A percentile compares a stretch with the other conserved stretches of the same genome.
phyloP scores from a whole-genome alignment of 164 flowering plant species.

The Nymphaea colorata region DNA sequence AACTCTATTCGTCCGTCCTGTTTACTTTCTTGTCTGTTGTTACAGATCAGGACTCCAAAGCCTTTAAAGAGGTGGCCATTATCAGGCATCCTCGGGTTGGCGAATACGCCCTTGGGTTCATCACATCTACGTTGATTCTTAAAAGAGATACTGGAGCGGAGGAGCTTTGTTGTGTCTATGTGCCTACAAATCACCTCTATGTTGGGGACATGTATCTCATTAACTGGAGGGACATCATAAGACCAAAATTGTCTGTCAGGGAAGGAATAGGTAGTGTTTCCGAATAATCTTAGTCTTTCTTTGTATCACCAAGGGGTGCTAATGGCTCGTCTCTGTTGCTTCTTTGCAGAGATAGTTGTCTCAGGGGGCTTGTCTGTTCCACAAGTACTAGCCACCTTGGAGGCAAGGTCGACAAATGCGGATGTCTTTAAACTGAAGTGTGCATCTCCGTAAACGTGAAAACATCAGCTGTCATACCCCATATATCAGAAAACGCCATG shows the following conservation, averaged over 20 bases:
- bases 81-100: conserved; percentile 60
- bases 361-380: conserved; percentile 37
- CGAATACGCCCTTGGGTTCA: conserved; percentile 61
- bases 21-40: background rate
- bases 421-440: no score
- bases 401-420: conserved; percentile 3
- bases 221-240: conserved; percentile 32
- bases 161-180: conserved; percentile 46
- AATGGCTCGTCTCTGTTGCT: background rate
- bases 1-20: no score
- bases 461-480: no score
- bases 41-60: conserved; percentile 37
- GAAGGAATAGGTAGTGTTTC: conserved; percentile 39
- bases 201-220: conserved; percentile 45
- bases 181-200: conserved; percentile 56
- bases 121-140: conserved; percentile 41
- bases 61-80: conserved; percentile 67
- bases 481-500: no score
- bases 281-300: background rate
- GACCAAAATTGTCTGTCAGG: conserved; percentile 47
- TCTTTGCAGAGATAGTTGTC: conserved; percentile 28
- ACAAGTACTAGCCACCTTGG: conserved; percentile 18
- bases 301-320: background rate
- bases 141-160: conserved; percentile 17
- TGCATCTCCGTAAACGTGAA: no score